phyloP scores from a whole-genome alignment of 192 early-diverging fungal species.

The Obelidium mucronatum region DNA sequence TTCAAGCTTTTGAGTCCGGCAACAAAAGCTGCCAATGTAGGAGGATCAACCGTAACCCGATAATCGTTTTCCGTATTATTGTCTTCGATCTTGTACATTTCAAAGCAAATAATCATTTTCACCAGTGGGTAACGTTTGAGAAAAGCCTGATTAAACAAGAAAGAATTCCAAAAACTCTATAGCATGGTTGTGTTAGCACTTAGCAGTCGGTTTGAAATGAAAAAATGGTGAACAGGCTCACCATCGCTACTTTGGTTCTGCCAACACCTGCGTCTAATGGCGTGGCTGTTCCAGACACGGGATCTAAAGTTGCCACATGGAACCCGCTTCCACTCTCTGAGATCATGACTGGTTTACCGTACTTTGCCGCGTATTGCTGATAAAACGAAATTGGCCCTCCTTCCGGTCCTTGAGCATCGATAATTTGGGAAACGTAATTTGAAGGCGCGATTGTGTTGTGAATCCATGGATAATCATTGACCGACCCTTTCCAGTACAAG shows the following conservation, averaged over 20 bases:
- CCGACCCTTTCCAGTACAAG: constrained; percentile 36
- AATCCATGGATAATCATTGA: constrained; percentile 17
- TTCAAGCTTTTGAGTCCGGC: constrained; percentile 1
- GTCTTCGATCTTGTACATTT: constrained; percentile 30
- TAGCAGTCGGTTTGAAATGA: no score
- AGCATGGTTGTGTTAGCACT: no score
- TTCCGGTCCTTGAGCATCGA: constrained; percentile 25
- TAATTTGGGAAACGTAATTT: constrained; percentile 24
- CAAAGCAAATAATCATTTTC: constrained; percentile 37
- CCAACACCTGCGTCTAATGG: background rate
- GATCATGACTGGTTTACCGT: constrained; percentile 30
- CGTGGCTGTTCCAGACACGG: background rate
- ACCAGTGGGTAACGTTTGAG: constrained; percentile 4
- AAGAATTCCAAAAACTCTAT: constrained; percentile 36
- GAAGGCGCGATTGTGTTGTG: constrained; percentile 16
- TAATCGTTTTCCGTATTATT: constrained; percentile 24
- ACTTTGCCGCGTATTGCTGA: constrained; percentile 14
- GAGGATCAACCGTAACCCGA: constrained; percentile 19
- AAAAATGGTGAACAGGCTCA: no score
- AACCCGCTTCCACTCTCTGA: constrained; percentile 23
- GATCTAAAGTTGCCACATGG: background rate
- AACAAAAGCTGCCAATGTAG: constrained; percentile 7
- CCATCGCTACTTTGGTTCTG: background rate
- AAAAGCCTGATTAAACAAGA: constrained; percentile 31
- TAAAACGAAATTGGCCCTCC: constrained; percentile 15